Evolutionary conservation across 2,329 filamentous ascomycete genomes (phyloP).

Genomic region (Apiospora hydei): DNA sequence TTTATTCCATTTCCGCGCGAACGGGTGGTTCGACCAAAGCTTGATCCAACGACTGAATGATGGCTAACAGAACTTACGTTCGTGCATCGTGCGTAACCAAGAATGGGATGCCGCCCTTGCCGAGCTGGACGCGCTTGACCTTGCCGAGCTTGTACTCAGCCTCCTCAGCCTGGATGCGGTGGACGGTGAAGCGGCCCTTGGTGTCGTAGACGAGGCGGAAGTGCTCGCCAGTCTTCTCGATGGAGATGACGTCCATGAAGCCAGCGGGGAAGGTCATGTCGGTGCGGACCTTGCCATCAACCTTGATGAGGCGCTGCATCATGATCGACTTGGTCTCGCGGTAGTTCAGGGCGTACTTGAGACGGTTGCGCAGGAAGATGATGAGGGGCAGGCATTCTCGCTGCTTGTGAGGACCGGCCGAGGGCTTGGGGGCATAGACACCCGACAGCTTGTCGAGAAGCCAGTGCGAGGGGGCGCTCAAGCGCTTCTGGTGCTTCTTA

Average conservation of each 20-base stretch:
- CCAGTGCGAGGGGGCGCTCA: conserved; percentile 99
- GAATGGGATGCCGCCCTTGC: conserved; percentile 99
- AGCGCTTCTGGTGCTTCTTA: conserved; percentile 99
- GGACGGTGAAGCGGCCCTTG: conserved; percentile 99
- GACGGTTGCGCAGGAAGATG: conserved; percentile 94
- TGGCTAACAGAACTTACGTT: conserved; percentile 98
- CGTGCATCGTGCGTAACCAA: conserved; percentile 99
- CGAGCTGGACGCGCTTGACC: conserved; percentile 99
- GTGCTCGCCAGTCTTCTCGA: conserved; percentile 99
- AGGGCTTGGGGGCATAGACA: conserved; percentile 76
- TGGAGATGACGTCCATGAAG: conserved; percentile 99
- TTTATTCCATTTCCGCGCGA: conserved; percentile 29
- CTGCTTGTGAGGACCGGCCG: conserved; percentile 96
- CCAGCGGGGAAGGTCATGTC: conserved; percentile 96
- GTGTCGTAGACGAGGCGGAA: conserved; percentile 99
- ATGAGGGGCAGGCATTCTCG: conserved; percentile 98
- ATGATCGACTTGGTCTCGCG: conserved; percentile 97
- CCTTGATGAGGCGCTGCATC: conserved; percentile 99
- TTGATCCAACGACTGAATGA: conserved; percentile 99
- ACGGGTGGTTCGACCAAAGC: conserved; percentile 77
- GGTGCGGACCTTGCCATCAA: conserved; percentile 99
- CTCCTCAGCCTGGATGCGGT: conserved; percentile 99
- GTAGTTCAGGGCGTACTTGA: conserved; percentile 99
- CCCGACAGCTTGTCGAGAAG: conserved; percentile 99
- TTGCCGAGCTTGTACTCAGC: conserved; percentile 99